Evolutionary conservation across 306 rosid species (phyloP).

Genomic region (Cyamopsis tetragonoloba): DNA sequence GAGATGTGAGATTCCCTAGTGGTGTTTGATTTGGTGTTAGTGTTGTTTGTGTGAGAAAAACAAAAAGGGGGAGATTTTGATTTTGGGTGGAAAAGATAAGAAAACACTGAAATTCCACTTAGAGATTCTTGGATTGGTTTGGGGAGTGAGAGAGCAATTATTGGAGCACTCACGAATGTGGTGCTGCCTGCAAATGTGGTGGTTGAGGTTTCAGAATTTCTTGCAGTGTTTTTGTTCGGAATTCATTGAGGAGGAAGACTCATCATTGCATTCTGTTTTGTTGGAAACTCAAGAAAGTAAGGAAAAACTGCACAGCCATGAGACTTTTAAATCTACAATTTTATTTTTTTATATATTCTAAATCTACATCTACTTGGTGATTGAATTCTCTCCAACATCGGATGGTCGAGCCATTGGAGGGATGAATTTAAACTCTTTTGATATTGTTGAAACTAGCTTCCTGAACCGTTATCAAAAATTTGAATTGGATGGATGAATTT

Average conservation of each 20-base stretch:
- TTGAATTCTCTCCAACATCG: too few relatives aligned
- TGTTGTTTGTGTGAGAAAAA: not conserved
- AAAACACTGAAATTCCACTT: slow-evolving; percentile 19
- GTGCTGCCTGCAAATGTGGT: not conserved
- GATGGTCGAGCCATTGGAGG: too few relatives aligned
- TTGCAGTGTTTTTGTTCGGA: not conserved
- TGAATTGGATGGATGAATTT: too few relatives aligned
- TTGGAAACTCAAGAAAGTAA: not conserved
- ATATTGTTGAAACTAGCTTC: too few relatives aligned
- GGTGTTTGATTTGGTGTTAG: slow-evolving; percentile 8
- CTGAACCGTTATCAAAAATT: too few relatives aligned
- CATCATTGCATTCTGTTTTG: not conserved
- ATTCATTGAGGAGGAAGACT: not conserved
- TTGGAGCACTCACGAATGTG: not conserved
- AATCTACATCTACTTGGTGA: too few relatives aligned
- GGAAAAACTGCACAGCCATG: not conserved
- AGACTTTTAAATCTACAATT: not conserved
- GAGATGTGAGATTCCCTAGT: slow-evolving; percentile 16
- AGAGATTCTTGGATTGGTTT: not conserved
- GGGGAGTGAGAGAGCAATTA: not conserved
- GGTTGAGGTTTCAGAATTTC: not conserved
- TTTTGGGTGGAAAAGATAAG: not conserved
- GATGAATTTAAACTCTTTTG: too few relatives aligned
- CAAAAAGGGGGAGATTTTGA: not conserved
- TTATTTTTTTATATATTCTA: too few relatives aligned